These are phyloP conservation scores for Candida anglica DNA, from an alignment of 805 yeast species.

Conservation along the genomic window DNA sequence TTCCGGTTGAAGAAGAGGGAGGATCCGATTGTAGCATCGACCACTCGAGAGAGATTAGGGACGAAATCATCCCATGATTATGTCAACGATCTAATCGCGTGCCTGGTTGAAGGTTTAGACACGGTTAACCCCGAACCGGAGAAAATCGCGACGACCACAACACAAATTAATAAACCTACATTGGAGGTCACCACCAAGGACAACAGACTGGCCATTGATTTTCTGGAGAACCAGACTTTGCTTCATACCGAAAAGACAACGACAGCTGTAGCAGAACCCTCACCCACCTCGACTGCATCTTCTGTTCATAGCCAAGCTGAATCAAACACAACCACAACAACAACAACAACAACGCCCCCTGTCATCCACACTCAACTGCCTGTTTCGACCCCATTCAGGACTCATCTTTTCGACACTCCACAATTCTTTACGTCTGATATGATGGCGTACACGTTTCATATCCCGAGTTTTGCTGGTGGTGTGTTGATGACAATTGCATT, in stretches of 20 bases:
- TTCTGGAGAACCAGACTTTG: too few relatives aligned
- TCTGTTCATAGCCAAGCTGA: not conserved
- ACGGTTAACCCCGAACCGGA: constrained; percentile 1
- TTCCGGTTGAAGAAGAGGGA: constrained; percentile 28
- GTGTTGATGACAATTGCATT: constrained; percentile 17
- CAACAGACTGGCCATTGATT: too few relatives aligned
- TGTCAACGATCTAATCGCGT: constrained; percentile 1
- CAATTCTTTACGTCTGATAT: too few relatives aligned
- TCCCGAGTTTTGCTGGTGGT: constrained; percentile 27
- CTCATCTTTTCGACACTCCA: not conserved
- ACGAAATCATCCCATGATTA: not conserved
- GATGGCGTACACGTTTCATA: constrained; percentile 12
- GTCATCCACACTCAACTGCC: not conserved
- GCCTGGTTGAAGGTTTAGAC: too few relatives aligned
- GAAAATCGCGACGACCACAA: too few relatives aligned
- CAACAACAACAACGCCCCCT: not conserved
- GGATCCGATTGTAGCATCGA: not conserved
- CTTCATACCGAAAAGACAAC: too few relatives aligned
- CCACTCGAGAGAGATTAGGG: not conserved
- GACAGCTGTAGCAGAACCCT: too few relatives aligned
- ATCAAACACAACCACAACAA: not conserved
- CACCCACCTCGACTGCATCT: not conserved
- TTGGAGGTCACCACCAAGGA: not conserved
- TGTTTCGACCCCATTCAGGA: not conserved
- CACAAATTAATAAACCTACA: not conserved